Evolutionary conservation across 2,329 filamentous ascomycete species (phyloP).

Genomic region (Stagonosporopsis tanaceti): DNA sequence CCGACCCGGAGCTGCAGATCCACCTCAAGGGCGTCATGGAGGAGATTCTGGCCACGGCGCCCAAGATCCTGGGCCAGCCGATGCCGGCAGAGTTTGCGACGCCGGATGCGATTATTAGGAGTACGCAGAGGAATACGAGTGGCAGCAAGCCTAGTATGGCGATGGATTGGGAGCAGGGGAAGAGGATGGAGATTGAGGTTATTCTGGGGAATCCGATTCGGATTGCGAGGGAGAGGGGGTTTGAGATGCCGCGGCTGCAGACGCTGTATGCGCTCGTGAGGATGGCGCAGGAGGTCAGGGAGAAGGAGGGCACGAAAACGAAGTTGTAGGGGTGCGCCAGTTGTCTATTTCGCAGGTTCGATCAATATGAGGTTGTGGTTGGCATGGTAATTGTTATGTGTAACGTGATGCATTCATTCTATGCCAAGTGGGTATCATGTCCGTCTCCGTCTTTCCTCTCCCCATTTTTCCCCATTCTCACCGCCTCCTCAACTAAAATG

Average conservation of each 20-base stretch:
- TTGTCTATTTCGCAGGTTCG: not conserved
- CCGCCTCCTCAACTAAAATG: slow-evolving; percentile 66
- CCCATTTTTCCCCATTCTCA: not conserved
- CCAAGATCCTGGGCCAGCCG: slow-evolving; percentile 67
- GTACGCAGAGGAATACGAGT: slow-evolving; percentile 67
- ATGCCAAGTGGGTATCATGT: slow-evolving; percentile 21
- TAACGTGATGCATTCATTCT: slow-evolving; percentile 13
- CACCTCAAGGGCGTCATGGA: slow-evolving; percentile 73
- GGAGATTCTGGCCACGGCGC: slow-evolving; percentile 71
- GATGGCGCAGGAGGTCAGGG: slow-evolving; percentile 66
- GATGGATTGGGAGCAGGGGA: slow-evolving; percentile 72
- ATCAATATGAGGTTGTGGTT: not conserved
- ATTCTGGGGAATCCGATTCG: slow-evolving; percentile 75
- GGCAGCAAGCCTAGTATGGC: slow-evolving; percentile 72
- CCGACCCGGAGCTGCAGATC: slow-evolving; percentile 67
- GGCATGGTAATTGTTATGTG: not conserved
- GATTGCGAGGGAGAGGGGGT: slow-evolving; percentile 68
- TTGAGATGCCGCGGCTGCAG: slow-evolving; percentile 72
- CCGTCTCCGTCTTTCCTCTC: not conserved
- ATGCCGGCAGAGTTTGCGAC: slow-evolving; percentile 68
- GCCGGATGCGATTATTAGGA: slow-evolving; percentile 69
- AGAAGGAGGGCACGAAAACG: slow-evolving; percentile 34
- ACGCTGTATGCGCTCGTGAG: slow-evolving; percentile 71
- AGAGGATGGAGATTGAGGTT: slow-evolving; percentile 74
- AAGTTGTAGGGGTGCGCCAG: slow-evolving; percentile 5